phyloP scores from a whole-genome alignment of 2,329 filamentous ascomycete species.

The Talaromyces sp. region DNA sequence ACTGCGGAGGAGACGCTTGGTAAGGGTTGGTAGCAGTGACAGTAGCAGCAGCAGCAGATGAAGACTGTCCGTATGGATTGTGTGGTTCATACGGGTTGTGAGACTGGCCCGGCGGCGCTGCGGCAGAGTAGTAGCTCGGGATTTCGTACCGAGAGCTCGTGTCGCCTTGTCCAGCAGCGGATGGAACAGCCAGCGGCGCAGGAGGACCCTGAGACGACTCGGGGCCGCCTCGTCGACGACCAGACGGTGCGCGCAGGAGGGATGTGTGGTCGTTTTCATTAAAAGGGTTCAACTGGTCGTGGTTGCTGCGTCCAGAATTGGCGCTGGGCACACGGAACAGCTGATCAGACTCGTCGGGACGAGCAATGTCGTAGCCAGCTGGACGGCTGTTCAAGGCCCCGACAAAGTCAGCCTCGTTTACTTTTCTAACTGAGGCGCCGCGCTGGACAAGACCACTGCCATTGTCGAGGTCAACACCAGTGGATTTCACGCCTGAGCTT shows the following conservation, averaged over 20 bases:
- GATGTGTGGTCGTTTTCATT: slow-evolving; percentile 20
- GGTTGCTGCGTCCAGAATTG: slow-evolving; percentile 17
- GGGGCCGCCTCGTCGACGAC: slow-evolving; percentile 29
- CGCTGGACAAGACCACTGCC: slow-evolving; percentile 22
- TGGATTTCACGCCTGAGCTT: slow-evolving; percentile 17
- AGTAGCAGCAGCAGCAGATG: neutral
- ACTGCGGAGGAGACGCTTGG: slow-evolving; percentile 6
- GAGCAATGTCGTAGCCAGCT: slow-evolving; percentile 25
- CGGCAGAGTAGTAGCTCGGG: slow-evolving; percentile 12
- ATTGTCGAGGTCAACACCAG: slow-evolving; percentile 24
- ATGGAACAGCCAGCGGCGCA: neutral
- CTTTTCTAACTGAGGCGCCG: slow-evolving; percentile 22
- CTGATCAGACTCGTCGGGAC: slow-evolving; percentile 22
- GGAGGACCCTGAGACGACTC: slow-evolving; percentile 2
- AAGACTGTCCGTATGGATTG: slow-evolving; percentile 4
- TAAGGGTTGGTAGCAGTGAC: neutral
- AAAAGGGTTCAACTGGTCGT: slow-evolving; percentile 9
- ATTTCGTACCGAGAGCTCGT: slow-evolving; percentile 9
- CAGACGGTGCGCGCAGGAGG: slow-evolving; percentile 35
- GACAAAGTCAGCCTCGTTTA: slow-evolving; percentile 30
- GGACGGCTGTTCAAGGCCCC: slow-evolving; percentile 31
- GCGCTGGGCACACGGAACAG: slow-evolving; percentile 25
- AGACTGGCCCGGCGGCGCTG: neutral
- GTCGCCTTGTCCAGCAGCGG: neutral
- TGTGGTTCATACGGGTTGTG: slow-evolving; percentile 2